Conservation (phyloP, 192 early-diverging fungal species). For the Backusella psychrophila region DNA sequence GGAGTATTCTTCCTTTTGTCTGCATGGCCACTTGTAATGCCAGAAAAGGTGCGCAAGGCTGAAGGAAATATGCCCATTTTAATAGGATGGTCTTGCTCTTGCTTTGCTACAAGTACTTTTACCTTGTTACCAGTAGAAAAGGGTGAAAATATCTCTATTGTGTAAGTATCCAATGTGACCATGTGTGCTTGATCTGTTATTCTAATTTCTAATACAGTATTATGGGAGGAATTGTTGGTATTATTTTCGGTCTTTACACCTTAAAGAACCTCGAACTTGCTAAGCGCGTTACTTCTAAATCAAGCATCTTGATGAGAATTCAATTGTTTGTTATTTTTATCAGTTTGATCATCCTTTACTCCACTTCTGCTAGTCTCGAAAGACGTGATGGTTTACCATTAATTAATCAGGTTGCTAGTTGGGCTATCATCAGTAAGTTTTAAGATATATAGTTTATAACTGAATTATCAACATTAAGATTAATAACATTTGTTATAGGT, state of each 20-base stretch:
- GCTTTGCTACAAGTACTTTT: slow-evolving; percentile 77
- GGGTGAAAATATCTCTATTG: slow-evolving; percentile 67
- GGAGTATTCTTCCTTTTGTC: slow-evolving; percentile 63
- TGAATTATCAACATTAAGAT: not conserved
- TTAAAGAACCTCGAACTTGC: not conserved
- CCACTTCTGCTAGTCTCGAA: slow-evolving; percentile 57
- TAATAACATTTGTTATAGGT: slow-evolving; percentile 25
- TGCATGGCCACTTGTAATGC: slow-evolving; percentile 64
- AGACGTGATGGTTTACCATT: slow-evolving; percentile 63
- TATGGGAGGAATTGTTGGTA: slow-evolving; percentile 41
- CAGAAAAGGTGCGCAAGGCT: slow-evolving; percentile 42
- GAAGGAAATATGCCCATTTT: slow-evolving; percentile 44
- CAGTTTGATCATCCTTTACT: slow-evolving; percentile 60
- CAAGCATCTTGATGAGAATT: not conserved
- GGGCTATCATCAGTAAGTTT: slow-evolving; percentile 61
- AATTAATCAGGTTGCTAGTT: slow-evolving; percentile 64
- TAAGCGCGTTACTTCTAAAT: not conserved
- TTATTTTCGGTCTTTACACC: slow-evolving; percentile 16
- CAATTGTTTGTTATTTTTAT: slow-evolving; percentile 41
- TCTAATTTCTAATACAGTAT: slow-evolving; percentile 27
- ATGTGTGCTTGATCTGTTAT: slow-evolving; percentile 3
- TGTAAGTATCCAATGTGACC: slow-evolving; percentile 40
- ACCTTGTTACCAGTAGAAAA: slow-evolving; percentile 88
- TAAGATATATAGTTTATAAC: not conserved
- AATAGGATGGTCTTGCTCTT: slow-evolving; percentile 61